Percentiles rank a stretch among this genome's conserved stretches.
Conservation (phyloP, 1,284 basidiomycete species). For the Rhodotorula glutinis region DNA sequence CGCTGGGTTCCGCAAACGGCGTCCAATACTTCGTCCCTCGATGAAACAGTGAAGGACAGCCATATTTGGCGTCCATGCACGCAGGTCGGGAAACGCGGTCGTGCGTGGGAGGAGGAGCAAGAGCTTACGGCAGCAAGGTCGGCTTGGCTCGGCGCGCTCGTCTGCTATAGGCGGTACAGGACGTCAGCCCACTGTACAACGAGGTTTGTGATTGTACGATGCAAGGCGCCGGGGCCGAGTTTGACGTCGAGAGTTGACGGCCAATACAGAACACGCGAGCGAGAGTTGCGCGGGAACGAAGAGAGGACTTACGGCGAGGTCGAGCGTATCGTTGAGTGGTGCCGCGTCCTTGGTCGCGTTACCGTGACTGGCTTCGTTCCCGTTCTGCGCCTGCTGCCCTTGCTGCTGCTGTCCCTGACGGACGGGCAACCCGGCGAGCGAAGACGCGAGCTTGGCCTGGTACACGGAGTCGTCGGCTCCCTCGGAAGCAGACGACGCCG, state of each 20-base stretch:
- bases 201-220: too few species aligned
- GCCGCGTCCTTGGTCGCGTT: constrained; percentile 43
- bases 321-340: constrained; percentile 58
- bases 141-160: constrained; percentile 7
- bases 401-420: constrained; percentile 11
- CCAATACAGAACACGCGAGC: neutral
- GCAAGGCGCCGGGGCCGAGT: neutral
- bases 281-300: neutral
- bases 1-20: neutral
- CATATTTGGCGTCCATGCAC: too few species aligned
- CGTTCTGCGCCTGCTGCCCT: neutral
- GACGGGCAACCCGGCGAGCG: constrained; percentile 34
- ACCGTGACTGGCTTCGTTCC: neutral
- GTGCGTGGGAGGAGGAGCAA: neutral
- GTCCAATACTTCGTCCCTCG: too few species aligned
- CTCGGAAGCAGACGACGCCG: constrained; percentile 19
- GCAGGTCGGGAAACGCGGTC: too few species aligned
- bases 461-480: constrained; percentile 4
- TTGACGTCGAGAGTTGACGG: neutral
- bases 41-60: too few species aligned
- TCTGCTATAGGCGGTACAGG: constrained; percentile 1
- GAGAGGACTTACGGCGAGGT: constrained; percentile 53
- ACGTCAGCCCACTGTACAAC: neutral
- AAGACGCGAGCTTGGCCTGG: constrained; percentile 22
- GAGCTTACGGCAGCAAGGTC: constrained; percentile 19